Conservation (phyloP, 345 rosid genomes). For the Linum lewisii region DNA sequence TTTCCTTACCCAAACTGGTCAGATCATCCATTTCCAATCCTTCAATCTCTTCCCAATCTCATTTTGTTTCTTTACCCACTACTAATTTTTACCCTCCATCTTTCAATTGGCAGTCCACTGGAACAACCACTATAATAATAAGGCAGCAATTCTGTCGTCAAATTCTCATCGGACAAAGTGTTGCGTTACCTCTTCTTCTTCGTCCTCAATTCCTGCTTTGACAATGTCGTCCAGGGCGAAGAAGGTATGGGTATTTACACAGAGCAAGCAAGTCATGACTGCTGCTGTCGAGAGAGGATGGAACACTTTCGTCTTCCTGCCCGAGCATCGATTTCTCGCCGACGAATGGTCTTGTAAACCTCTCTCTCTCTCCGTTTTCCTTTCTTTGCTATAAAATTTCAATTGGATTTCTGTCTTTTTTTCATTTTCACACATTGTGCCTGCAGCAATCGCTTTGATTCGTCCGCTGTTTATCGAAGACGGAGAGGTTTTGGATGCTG, state of each 20-base stretch:
- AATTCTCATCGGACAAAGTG: constrained; percentile 18
- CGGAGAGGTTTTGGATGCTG: constrained; percentile 34
- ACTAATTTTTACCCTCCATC: too few relatives aligned
- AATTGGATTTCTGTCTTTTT: constrained; percentile 8
- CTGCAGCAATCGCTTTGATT: constrained; percentile 60
- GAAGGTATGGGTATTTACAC: constrained; percentile 78
- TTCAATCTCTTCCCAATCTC: too few relatives aligned
- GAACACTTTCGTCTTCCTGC: constrained; percentile 65
- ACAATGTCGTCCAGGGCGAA: constrained; percentile 27
- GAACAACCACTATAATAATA: constrained; percentile 11
- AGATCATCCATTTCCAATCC: too few relatives aligned
- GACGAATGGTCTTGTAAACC: constrained; percentile 66
- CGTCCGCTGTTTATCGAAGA: constrained; percentile 45
- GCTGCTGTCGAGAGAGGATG: constrained; percentile 86
- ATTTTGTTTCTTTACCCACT: too few relatives aligned
- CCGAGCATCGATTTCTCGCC: constrained; percentile 38
- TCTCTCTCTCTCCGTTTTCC: neutral
- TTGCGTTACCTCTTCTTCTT: constrained; percentile 9
- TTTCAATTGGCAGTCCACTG: neutral
- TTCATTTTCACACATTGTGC: constrained; percentile 12
- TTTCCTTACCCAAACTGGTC: too few relatives aligned
- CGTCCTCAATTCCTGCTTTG: constrained; percentile 11
- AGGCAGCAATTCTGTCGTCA: constrained; percentile 6
- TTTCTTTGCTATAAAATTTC: neutral
- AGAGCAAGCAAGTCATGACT: constrained; percentile 64